Evolutionary conservation across 2,329 filamentous ascomycete genomes (phyloP).

Genomic region (Cercospora sojina): DNA sequence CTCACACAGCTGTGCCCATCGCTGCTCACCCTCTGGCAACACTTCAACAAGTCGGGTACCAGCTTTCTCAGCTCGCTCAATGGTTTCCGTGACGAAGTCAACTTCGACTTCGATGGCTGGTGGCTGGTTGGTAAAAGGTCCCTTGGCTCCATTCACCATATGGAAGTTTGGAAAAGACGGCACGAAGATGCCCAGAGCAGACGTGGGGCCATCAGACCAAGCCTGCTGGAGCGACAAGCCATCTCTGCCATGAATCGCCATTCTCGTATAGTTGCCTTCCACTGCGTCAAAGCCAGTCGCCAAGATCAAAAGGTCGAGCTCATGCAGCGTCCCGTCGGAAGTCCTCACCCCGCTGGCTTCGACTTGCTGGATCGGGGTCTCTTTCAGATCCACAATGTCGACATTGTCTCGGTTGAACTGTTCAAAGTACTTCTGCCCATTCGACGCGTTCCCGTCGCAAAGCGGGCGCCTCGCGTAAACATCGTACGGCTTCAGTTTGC

Average conservation of each 20-base stretch:
- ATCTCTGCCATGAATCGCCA: conserved; percentile 36
- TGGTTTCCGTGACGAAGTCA: conserved; percentile 31
- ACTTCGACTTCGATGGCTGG: conserved; percentile 39
- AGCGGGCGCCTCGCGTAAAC: conserved; percentile 48
- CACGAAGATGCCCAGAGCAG: conserved; percentile 42
- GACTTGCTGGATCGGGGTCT: conserved; percentile 48
- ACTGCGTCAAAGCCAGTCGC: conserved; percentile 48
- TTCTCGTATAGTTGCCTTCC: conserved; percentile 37
- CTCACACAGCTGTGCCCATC: conserved; percentile 33
- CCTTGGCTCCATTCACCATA: conserved; percentile 42
- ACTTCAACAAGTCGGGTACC: conserved; percentile 31
- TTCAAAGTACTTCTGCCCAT: conserved; percentile 51
- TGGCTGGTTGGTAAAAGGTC: conserved; percentile 44
- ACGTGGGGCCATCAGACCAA: conserved; percentile 37
- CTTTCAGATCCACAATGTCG: conserved; percentile 45
- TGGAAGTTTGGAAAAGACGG: conserved; percentile 44
- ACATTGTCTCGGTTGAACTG: conserved; percentile 46
- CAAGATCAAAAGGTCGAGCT: conserved; percentile 48
- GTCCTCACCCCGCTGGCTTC: conserved; percentile 53
- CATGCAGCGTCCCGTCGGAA: conserved; percentile 40
- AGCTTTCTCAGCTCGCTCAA: conserved; percentile 27
- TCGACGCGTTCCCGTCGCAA: conserved; percentile 37
- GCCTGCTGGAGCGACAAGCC: conserved; percentile 34
- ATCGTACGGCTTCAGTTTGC: conserved; percentile 54
- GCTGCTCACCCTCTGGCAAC: conserved; percentile 31